Evolutionary conservation across 176 grass and related monocot species (phyloP), one percentile per base, ranked within the genome.

Genomic region (Pharus latifolius): DNA sequence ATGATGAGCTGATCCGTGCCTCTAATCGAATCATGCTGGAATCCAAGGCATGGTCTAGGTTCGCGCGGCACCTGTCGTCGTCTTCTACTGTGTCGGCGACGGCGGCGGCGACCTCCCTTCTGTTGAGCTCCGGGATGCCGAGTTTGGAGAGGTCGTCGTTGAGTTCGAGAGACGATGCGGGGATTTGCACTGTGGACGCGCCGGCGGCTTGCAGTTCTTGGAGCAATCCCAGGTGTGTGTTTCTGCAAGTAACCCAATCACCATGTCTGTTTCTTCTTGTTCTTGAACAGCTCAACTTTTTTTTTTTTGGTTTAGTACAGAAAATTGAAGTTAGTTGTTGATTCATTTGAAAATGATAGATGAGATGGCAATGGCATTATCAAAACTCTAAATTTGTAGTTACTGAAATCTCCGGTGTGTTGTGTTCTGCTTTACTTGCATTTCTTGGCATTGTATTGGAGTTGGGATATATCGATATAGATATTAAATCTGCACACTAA

Each of bases 11-110:
- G 42, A 35, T 60, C 26, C 55, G 49, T 37, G 47, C n/a, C n/a
- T n/a, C n/a, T n/a, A n/a, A n/a, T n/a, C 52, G 8, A 11, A 46
- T 27, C 55, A 85, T 85, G 75, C 54, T 74, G 45, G 53, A 61
- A 53, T 48, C 82, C 17, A 79, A 45, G 76, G 46, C 28, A 27
- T 52, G 61, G 45, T 73, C 76, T 17, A 85, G 69, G 69, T 38
- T 78, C 45, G 82, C 68, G 37, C 64, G 58, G 59, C 49, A 58
- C 35, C 31, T 33, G 6, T 51, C 34, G 38, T 61, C 77, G 34
- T 34, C 63, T 1, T 26, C 28, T 1, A 40, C 49, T 1, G 33
- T 10, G 5, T 35, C 40, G 11, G 63, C 63, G 19, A 25, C 62
- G 17, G 30, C 41, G 30, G 31, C 55, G 61, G 79, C 45, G 62